Conservation (phyloP, 2,329 filamentous ascomycete genomes). For the Aspergillus sergii region DNA sequence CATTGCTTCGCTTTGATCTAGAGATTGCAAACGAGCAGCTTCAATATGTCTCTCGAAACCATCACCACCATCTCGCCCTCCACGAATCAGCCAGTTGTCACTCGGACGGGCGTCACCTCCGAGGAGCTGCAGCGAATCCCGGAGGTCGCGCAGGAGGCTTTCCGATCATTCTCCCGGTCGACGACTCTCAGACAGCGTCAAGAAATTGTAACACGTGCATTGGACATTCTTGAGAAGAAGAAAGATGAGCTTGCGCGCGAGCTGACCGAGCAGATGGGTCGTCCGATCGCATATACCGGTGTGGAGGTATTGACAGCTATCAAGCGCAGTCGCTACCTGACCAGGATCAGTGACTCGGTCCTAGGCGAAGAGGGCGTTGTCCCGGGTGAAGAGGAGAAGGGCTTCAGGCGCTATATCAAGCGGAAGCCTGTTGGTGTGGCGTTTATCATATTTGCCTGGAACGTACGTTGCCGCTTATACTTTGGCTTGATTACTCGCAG, state of each 20-base stretch:
- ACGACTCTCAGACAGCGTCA: constrained; percentile 76
- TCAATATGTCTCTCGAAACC: constrained; percentile 55
- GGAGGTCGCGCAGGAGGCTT: constrained; percentile 71
- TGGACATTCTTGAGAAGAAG: constrained; percentile 69
- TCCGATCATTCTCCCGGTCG: constrained; percentile 75
- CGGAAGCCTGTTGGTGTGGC: constrained; percentile 87
- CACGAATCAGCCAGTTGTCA: constrained; percentile 82
- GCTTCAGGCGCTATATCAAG: constrained; percentile 87
- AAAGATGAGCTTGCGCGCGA: constrained; percentile 82
- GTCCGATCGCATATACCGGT: constrained; percentile 82
- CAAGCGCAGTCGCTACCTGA: constrained; percentile 80
- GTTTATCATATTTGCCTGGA: constrained; percentile 92
- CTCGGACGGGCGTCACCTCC: constrained; percentile 72
- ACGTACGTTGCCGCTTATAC: constrained; percentile 62
- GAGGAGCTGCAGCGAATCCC: constrained; percentile 73
- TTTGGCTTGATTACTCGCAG: neutral
- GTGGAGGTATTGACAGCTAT: constrained; percentile 85
- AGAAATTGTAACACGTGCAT: constrained; percentile 76
- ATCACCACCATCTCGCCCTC: constrained; percentile 84
- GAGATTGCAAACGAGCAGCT: neutral
- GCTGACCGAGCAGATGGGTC: constrained; percentile 91
- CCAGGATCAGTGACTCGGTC: constrained; percentile 78
- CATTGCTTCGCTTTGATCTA: neutral
- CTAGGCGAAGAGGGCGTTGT: constrained; percentile 67
- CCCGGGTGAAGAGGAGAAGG: constrained; percentile 64